phyloP scores from a whole-genome alignment of 768 basidiomycete species.

The Chalciporus piperatus region DNA sequence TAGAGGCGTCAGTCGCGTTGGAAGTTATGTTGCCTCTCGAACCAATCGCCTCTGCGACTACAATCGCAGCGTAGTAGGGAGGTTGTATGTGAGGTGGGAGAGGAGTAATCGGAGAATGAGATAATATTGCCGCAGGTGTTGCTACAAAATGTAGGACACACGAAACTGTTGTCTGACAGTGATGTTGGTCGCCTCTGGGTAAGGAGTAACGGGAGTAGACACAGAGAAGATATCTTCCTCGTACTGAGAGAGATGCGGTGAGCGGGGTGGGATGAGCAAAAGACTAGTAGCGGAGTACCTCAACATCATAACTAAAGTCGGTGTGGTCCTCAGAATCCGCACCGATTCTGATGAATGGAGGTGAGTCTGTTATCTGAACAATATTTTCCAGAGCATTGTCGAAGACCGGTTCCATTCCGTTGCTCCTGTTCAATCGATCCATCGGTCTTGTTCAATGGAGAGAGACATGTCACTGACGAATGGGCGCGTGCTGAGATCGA shows the following conservation, averaged over 20 bases:
- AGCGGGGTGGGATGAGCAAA: background rate
- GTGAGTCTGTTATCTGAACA: constrained; percentile 45
- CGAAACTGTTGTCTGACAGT: constrained; percentile 44
- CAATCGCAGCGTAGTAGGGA: constrained; percentile 62
- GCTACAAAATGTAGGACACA: no score
- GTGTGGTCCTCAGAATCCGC: constrained; percentile 60
- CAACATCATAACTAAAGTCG: constrained; percentile 45
- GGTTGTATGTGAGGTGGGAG: constrained; percentile 61
- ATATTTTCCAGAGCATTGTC: constrained; percentile 59
- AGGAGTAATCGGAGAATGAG: constrained; percentile 42
- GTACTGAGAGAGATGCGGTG: constrained; percentile 30
- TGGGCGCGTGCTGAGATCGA: constrained; percentile 7
- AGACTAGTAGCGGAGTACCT: constrained; percentile 31
- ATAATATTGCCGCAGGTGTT: background rate
- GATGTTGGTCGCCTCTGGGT: constrained; percentile 64
- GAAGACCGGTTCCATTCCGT: constrained; percentile 50
- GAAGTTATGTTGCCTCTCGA: constrained; percentile 44
- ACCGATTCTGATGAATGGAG: constrained; percentile 59
- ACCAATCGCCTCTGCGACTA: constrained; percentile 58
- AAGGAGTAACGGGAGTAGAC: constrained; percentile 48
- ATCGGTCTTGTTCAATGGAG: constrained; percentile 69
- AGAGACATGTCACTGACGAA: no score
- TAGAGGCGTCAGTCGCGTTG: constrained; percentile 44
- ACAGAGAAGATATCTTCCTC: constrained; percentile 50
- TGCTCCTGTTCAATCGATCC: constrained; percentile 65